A percentile compares a stretch with the other conserved stretches of the same genome.
phyloP scores from a whole-genome alignment of 2,329 filamentous ascomycete genomes.

The Colletotrichum chrysophilum region DNA sequence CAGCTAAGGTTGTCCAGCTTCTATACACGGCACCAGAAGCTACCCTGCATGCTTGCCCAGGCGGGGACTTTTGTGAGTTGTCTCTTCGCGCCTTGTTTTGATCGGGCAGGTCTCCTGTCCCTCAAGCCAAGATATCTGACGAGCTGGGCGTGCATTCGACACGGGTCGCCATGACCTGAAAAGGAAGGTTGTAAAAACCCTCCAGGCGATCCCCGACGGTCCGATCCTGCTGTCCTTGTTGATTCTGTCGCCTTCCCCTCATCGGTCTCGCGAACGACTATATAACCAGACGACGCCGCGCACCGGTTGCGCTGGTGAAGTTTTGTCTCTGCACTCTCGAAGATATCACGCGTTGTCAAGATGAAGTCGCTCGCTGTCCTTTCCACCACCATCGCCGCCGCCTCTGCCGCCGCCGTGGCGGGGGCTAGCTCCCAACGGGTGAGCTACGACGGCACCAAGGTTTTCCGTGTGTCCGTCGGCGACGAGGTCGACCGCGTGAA shows the following conservation, averaged over 20 bases:
- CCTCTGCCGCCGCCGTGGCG: conserved; percentile 15
- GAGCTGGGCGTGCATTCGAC: background rate
- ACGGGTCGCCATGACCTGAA: conserved; percentile 2
- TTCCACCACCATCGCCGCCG: conserved; percentile 6
- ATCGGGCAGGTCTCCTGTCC: conserved; percentile 12
- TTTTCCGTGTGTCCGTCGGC: conserved; percentile 44
- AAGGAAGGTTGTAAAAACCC: conserved; percentile 11
- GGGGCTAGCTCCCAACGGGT: conserved; percentile 22
- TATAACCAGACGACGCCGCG: background rate
- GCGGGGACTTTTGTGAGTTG: conserved; percentile 4
- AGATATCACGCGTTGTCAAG: background rate
- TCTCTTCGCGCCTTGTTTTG: background rate
- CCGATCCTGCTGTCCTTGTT: background rate
- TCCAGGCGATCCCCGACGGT: background rate
- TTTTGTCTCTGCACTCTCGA: background rate
- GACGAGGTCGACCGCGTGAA: conserved; percentile 35
- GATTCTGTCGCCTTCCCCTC: background rate
- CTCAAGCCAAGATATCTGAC: background rate
- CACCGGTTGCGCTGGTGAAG: background rate
- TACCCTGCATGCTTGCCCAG: background rate
- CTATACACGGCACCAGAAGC: background rate
- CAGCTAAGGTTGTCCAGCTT: background rate
- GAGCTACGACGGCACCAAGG: conserved; percentile 50
- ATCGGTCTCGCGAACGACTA: background rate
- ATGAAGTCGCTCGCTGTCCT: conserved; percentile 19